Evolutionary conservation across 2,329 filamentous ascomycete species (phyloP).

Genomic region (Exophiala oligosperma): DNA sequence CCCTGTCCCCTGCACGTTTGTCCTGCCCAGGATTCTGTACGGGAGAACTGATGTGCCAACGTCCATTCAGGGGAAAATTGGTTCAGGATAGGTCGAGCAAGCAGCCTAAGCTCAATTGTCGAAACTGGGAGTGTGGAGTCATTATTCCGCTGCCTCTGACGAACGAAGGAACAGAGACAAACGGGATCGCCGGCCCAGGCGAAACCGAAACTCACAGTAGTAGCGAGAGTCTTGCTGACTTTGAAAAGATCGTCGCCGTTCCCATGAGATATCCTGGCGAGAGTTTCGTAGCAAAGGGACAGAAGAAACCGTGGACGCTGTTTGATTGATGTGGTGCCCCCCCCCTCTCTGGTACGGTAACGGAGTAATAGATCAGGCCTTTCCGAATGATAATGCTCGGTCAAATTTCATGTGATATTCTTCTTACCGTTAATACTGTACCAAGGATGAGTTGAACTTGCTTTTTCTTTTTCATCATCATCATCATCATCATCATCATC

Average conservation of each 20-base stretch:
- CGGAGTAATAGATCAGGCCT: neutral
- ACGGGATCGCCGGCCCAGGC: neutral
- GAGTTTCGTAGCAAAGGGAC: conserved; percentile 43
- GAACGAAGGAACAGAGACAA: conserved; percentile 8
- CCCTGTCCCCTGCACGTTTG: neutral
- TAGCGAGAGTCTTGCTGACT: conserved; percentile 42
- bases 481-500: too few relatives aligned
- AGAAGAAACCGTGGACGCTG: conserved; percentile 47
- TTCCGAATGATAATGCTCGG: neutral
- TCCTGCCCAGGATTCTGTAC: neutral
- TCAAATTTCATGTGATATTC: too few relatives aligned
- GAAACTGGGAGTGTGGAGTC: conserved; percentile 96
- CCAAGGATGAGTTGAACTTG: too few relatives aligned
- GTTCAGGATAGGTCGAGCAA: conserved; percentile 68
- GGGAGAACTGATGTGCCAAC: neutral
- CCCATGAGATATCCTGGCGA: conserved; percentile 64
- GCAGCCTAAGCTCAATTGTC: conserved; percentile 72
- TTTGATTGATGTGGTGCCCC: conserved; percentile 1
- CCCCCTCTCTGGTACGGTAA: too few relatives aligned
- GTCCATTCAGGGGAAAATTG: conserved; percentile 67
- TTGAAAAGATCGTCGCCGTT: conserved; percentile 58
- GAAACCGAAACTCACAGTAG: too few relatives aligned
- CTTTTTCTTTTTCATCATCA: too few relatives aligned
- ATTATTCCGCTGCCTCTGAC: conserved; percentile 60
- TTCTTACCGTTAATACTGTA: neutral